Base-by-base conservation (phyloP, 441 rosid genomes). In the Eutrema salsugineum region DNA sequence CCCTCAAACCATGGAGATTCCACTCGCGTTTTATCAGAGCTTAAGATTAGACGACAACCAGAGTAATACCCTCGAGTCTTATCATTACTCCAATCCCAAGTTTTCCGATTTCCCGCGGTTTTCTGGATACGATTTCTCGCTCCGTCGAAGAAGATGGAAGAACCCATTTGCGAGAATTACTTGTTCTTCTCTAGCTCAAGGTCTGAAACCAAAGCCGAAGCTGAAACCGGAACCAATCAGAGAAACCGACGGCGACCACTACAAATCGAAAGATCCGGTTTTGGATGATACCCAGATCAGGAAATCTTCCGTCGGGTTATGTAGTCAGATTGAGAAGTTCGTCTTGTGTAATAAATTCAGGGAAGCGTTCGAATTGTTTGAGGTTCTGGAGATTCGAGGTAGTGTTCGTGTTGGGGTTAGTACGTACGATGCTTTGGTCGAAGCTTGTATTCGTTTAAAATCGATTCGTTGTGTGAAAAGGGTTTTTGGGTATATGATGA, bases 351-450 rank as follows among this genome's bases (percentile, higher is more conserved):
- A 72, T 64, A 83, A 83, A 51, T 83, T 77, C 39, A 79, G 85
- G 42, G 93, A 91, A 55, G 97, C 97, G 27, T 89, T 94, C 83
- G 94, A 90, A 19, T 80, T 92, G 83, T 92, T 94, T 63, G 97
- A 90, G 81, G 67, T 84, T 66, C 74, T 92, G 82, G 97, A 88
- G 82, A 71, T 82, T 36, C 81, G 79, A 57, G 89, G 90, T 51
- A 76, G 78, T 63, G 75, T 77, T 71, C 85, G 79, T 4, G 79
- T 92, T 49, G 86, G 80, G 59, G 28, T 33, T 40, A 86, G 83
- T 51, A 92, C 97, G 0, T 90, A 86, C 60, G 96, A 90, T 78
- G 95, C 89, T 1, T 81, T 94, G 39, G 77, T 94, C 7, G 83
- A 80, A 76, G 93, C 91, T 6, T 94, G 99, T 76, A 83, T 94